A percentile compares a stretch with the other conserved stretches of the same genome.
Conservation (phyloP, 1,284 basidiomycete species). For the Cutaneotrichosporon mucoides region DNA sequence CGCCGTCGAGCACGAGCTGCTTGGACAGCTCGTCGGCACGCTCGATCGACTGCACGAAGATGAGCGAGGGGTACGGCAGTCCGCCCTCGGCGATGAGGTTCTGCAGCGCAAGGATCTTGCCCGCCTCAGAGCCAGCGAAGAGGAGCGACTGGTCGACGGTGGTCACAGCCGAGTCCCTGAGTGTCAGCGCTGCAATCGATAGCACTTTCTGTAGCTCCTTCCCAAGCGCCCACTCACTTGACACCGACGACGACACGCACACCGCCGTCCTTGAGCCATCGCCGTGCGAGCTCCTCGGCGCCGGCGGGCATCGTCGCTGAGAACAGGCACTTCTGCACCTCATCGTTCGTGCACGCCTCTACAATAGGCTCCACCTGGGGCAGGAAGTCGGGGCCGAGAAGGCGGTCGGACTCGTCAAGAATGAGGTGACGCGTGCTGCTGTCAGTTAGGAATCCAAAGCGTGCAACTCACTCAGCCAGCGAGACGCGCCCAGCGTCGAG, state of each 20-base stretch:
- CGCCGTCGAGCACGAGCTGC: constrained; percentile 77
- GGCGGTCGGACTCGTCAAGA: constrained; percentile 85
- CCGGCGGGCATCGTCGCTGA: constrained; percentile 90
- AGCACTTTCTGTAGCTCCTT: not conserved
- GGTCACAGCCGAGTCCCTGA: constrained; percentile 71
- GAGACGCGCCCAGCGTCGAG: constrained; percentile 64
- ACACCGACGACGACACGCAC: constrained; percentile 89
- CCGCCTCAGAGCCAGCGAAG: constrained; percentile 88
- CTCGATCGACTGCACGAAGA: constrained; percentile 90
- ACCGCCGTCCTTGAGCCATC: constrained; percentile 69
- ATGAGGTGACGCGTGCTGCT: constrained; percentile 73
- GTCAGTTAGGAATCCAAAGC: not conserved
- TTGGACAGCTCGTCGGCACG: constrained; percentile 85
- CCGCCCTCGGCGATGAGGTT: constrained; percentile 72
- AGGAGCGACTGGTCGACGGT: constrained; percentile 81
- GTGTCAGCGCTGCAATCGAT: not conserved
- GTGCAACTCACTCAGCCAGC: constrained; percentile 62
- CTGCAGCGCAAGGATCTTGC: constrained; percentile 81
- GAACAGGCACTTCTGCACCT: constrained; percentile 82
- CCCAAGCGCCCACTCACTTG: constrained; percentile 60
- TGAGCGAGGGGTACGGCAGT: constrained; percentile 81
- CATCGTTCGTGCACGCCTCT: constrained; percentile 67
- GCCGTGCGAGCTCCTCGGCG: constrained; percentile 80
- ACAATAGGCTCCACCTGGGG: constrained; percentile 85
- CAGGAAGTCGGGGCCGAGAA: constrained; percentile 84